These are phyloP conservation scores for Starmera stellimalicola DNA, from an alignment of 1,139 yeast genomes.

Conservation along the genomic window DNA sequence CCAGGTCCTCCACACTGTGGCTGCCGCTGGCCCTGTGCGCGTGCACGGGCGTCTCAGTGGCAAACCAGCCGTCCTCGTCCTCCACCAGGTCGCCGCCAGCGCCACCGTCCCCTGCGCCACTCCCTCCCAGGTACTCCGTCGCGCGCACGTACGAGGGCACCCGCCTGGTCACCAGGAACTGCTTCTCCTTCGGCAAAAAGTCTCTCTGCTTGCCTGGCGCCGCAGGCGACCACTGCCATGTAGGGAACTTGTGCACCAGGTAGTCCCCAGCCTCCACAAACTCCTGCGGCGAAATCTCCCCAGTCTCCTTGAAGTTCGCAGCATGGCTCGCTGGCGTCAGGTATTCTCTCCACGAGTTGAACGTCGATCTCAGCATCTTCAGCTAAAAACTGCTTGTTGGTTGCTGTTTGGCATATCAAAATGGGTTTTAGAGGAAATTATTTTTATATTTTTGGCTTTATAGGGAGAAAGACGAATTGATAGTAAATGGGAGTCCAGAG, in stretches of 20 bases:
- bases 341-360: slow-evolving; percentile 83
- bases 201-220: slow-evolving; percentile 51
- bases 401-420: slow-evolving; percentile 1
- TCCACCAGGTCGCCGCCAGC: slow-evolving; percentile 19
- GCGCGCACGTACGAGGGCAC: slow-evolving; percentile 84
- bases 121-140: slow-evolving; percentile 39
- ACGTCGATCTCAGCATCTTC: slow-evolving; percentile 50
- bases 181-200: slow-evolving; percentile 80
- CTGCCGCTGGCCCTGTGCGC: slow-evolving; percentile 5
- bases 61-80: slow-evolving; percentile 55
- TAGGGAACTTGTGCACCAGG: slow-evolving; percentile 82
- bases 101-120: slow-evolving; percentile 29
- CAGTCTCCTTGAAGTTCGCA: slow-evolving; percentile 76
- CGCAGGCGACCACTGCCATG: slow-evolving; percentile 89
- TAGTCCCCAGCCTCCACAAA: slow-evolving; percentile 92
- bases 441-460: neutral
- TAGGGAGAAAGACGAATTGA: neutral
- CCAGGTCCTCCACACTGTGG: slow-evolving; percentile 13
- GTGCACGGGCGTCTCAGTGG: slow-evolving; percentile 11
- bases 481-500: too few species aligned
- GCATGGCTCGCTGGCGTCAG: slow-evolving; percentile 81
- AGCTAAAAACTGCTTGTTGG: slow-evolving; percentile 3
- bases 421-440: neutral
- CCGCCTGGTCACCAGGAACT: slow-evolving; percentile 75
- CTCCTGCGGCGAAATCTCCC: slow-evolving; percentile 91